A percentile compares a stretch with the other conserved stretches of the same genome.
These are phyloP conservation scores for Pisolithus albus DNA, from an alignment of 768 basidiomycete species.

Conservation along the genomic window DNA sequence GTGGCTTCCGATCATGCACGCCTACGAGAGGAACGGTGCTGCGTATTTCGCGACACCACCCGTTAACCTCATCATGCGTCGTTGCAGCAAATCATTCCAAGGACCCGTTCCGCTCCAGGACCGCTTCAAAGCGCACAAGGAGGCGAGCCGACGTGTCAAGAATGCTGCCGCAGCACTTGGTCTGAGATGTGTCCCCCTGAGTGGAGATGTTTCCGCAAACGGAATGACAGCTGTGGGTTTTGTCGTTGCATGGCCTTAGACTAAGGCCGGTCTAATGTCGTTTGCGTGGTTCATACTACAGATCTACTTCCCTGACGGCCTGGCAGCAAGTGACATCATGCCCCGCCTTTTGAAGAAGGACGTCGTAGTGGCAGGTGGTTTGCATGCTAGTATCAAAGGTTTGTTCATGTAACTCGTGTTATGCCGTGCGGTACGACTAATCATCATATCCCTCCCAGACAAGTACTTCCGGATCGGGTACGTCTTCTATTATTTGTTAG, in stretches of 20 bases:
- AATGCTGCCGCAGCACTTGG: slow-evolving; percentile 58
- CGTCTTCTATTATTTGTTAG: slow-evolving; percentile 17
- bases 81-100: slow-evolving; percentile 62
- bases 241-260: background rate
- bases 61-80: slow-evolving; percentile 86
- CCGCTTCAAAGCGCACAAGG: slow-evolving; percentile 70
- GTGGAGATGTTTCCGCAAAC: slow-evolving; percentile 65
- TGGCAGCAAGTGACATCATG: slow-evolving; percentile 70
- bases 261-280: background rate
- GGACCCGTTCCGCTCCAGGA: slow-evolving; percentile 61
- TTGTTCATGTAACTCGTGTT: slow-evolving; percentile 10
- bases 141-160: slow-evolving; percentile 64
- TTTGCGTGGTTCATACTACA: slow-evolving; percentile 18
- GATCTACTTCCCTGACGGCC: slow-evolving; percentile 78
- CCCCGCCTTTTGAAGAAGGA: slow-evolving; percentile 65
- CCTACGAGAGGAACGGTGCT: slow-evolving; percentile 75
- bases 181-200: slow-evolving; percentile 62
- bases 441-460: slow-evolving; percentile 34
- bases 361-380: slow-evolving; percentile 81
- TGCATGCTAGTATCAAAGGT: slow-evolving; percentile 82
- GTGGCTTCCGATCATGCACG: slow-evolving; percentile 91
- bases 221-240: slow-evolving; percentile 84
- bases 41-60: slow-evolving; percentile 96
- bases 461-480: slow-evolving; percentile 90
- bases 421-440: slow-evolving; percentile 4